Evolutionary conservation across 371 early-diverging fungal genomes (phyloP), one percentile per base, ranked within the genome.

Genomic region (Mortierella sp.): DNA sequence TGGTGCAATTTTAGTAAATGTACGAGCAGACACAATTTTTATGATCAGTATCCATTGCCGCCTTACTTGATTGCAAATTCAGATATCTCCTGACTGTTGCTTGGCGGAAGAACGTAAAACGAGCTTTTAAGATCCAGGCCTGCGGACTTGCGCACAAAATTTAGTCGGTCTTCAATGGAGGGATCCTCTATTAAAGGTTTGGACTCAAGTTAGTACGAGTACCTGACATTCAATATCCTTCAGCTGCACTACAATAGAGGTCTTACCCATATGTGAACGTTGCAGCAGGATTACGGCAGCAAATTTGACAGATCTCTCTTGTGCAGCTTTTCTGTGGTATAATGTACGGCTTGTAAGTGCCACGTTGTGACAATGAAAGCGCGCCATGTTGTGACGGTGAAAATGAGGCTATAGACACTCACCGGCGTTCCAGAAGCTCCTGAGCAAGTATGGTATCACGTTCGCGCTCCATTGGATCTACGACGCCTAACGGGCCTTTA

Each of bases 271-370:
- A 62, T 89, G 88, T 22, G 85, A 77, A 14, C 81, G 74, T 55
- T 90, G 88, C 28, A 94, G 68, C 5, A 94, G 84, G 14, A 95
- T 74, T 5, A 94, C 92, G 5, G 88, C 92, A 0, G 93, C 90
- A 85, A 94, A 94, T 78, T 92, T 93, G 75, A 93, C 87, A 2
- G 90, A 90, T 66, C 91, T 83, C 16, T 95, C 94, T 64, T 89
- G 88, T 18, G 88, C 86, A 49, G 86, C 87, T 75, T 92, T 91
- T 66, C 94, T 94, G 55, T 55, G 11, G 26, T 55, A 28, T 52
- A 18, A 43, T 14, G 11, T 43, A 43, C 0, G 43, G 3, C 9
- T 8, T 35, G 35, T 35, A 35, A 35, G 35, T 35, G 35, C 35
- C 6, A 35, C 30, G 35, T 35, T 35, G 30, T 30, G 35, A 35